Base-by-base conservation (phyloP, 106 monocot species). In the Acanthochlamys bracteata region DNA sequence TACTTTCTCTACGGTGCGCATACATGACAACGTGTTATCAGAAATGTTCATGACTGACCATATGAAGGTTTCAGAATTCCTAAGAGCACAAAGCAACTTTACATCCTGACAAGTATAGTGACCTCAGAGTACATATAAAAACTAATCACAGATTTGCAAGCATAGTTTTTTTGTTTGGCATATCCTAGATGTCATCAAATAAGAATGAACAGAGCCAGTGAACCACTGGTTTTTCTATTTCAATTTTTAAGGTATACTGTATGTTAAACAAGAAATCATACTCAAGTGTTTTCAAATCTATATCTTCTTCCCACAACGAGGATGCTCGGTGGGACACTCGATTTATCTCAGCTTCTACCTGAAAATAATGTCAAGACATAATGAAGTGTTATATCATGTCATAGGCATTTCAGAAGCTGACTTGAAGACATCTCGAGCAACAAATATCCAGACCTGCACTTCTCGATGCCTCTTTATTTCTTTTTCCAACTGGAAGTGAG, bases 401-500 rank as follows among this genome's bases (percentile, higher is more conserved):
- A 66, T 19, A 55, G 22, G 9, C 49, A 49, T 20, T 17, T 22
- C n/a, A 55, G 2, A 17, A 63, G 20, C 42, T 21, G 43, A 20
- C 25, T 11, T 19, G 42, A 45, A 22, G 43, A 41, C 39, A 61
- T 19, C 22, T 45, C 63, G 15, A 66, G 20, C 39, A 25, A 19
- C 55, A 57, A 64, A 68, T 6, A 52, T 27, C 68, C 55, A 51
- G 65, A 85, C 96, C 88, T 98, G 91, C 33, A 72, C 80, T 80
- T 91, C 96, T 66, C 85, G 82, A 70, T 83, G 62, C 24, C 83
- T 83, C 46, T 70, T 91, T 22, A 69, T 33, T 75, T 88, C 91
- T 85, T 98, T 98, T 78, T 91, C 88, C 27, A 98, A 69, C 61
- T 98, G 96, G 55, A 92, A 92, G 59, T 91, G 82, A 21, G 81